These are phyloP conservation scores for Angomonas deanei DNA, from an alignment of 208 protist genomes.

Conservation along the genomic window DNA sequence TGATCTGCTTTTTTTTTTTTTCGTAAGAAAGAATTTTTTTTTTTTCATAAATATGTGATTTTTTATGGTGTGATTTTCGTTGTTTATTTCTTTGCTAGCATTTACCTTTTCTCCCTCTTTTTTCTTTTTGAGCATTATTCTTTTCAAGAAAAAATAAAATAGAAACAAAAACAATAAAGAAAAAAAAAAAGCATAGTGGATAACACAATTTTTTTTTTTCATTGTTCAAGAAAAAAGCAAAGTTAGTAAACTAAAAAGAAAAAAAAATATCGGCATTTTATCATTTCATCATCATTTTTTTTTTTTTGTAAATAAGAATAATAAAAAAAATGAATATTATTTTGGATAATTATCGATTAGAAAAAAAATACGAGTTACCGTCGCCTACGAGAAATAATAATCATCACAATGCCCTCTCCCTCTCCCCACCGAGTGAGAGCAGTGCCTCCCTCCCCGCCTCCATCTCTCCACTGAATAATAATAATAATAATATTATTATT, in stretches of 20 bases:
- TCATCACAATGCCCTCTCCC: background rate
- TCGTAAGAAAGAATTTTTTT: slow-evolving; percentile 9
- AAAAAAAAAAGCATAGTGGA: background rate
- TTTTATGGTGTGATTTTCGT: too few relatives aligned
- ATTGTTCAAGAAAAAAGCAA: background rate
- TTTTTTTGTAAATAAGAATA: background rate
- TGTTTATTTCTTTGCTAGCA: background rate
- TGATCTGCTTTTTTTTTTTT: slow-evolving; percentile 1
- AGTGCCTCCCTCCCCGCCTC: background rate
- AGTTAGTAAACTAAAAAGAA: background rate
- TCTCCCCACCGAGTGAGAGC: too few relatives aligned
- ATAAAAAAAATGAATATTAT: background rate
- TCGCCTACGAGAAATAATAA: background rate
- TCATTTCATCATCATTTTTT: background rate
- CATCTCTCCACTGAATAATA: slow-evolving; percentile 1
- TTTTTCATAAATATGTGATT: slow-evolving; percentile 8
- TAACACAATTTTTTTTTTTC: too few relatives aligned
- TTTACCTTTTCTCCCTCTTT: slow-evolving; percentile 5
- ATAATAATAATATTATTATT: background rate
- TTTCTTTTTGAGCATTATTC: slow-evolving; percentile 6
- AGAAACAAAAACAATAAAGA: background rate
- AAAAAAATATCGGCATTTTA: background rate
- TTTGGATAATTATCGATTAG: slow-evolving; percentile 1
- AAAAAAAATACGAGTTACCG: background rate
- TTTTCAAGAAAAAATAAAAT: background rate